Evolutionary conservation across 2,329 filamentous ascomycete genomes (phyloP).

Genomic region (Teratosphaeriaceae sp.): DNA sequence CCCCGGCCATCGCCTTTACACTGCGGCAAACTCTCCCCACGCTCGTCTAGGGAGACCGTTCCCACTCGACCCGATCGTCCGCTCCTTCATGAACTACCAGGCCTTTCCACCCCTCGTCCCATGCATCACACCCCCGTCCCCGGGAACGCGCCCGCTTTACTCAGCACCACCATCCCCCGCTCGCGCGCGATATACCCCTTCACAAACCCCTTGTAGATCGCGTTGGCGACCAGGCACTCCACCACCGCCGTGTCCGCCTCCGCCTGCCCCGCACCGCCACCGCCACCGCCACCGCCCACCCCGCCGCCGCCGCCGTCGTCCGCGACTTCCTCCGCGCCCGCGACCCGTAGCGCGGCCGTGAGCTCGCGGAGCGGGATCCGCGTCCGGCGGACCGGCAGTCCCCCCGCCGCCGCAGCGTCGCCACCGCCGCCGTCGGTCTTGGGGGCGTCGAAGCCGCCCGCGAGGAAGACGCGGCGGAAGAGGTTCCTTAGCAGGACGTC

Average conservation of each 20-base stretch:
- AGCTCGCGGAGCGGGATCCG: conserved; percentile 81
- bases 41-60: no score
- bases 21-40: no score
- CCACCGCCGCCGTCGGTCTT: conserved; percentile 53
- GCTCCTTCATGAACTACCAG: no score
- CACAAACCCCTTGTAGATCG: conserved; percentile 95
- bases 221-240: conserved; percentile 88
- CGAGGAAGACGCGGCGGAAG: conserved; percentile 82
- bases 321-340: conserved; percentile 42
- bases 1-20: no score
- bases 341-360: conserved; percentile 71
- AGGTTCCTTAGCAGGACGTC: conserved; percentile 91
- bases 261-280: no score
- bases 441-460: conserved; percentile 70
- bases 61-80: no score
- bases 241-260: no score
- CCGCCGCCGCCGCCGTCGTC: conserved; percentile 51
- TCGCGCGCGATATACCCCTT: conserved; percentile 97
- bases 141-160: conserved; percentile 84
- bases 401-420: conserved; percentile 41
- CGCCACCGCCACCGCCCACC: no score
- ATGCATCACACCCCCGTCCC: conserved; percentile 69
- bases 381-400: conserved; percentile 61
- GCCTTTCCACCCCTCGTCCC: no score
- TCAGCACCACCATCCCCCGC: conserved; percentile 81